Conservation (phyloP, 331 rosid species). For the Acacia pycnantha region DNA sequence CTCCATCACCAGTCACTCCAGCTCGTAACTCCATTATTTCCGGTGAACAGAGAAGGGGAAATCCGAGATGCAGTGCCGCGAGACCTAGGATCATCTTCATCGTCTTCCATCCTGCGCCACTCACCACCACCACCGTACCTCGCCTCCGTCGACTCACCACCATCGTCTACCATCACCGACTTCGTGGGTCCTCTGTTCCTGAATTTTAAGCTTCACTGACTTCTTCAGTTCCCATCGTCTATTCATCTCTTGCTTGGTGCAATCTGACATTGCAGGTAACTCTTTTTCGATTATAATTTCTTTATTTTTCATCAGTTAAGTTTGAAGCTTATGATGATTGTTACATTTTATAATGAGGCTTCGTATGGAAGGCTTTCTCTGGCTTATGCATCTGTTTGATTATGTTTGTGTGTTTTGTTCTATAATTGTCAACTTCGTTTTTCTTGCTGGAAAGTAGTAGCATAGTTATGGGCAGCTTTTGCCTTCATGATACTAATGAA, state of each 20-base stretch:
- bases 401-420: background rate
- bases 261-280: constrained; percentile 20
- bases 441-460: background rate
- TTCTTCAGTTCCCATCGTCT: too few species aligned
- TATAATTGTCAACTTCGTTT: background rate
- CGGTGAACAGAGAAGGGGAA: too few species aligned
- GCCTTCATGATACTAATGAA: background rate
- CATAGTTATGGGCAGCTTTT: background rate
- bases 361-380: background rate
- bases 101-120: too few species aligned
- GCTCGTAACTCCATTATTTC: too few species aligned
- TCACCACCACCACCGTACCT: too few species aligned
- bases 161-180: too few species aligned
- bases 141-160: too few species aligned
- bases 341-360: background rate
- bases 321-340: background rate
- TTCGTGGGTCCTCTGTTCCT: too few species aligned
- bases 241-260: constrained; percentile 1
- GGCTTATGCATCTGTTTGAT: background rate
- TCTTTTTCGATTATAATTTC: background rate
- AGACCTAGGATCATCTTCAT: too few species aligned
- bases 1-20: too few species aligned
- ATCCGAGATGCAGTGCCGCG: too few species aligned
- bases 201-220: too few species aligned
- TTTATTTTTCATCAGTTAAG: background rate